Conservation (phyloP, 2,329 filamentous ascomycete genomes). For the Aspergillus neotritici region DNA sequence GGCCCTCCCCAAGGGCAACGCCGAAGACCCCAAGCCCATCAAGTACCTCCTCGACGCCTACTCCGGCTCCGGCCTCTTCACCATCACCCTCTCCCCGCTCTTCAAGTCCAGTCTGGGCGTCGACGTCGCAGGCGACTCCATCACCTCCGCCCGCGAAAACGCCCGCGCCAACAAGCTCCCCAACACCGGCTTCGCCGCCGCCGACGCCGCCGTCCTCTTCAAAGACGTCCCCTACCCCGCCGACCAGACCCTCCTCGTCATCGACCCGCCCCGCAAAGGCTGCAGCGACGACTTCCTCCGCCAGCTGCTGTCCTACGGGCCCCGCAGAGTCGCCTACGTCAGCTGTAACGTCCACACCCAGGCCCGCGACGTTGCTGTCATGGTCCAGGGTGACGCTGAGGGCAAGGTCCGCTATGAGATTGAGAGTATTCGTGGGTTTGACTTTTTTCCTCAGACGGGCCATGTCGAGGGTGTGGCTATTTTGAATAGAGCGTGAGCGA, state of each 20-base stretch:
- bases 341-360: slow-evolving; percentile 98
- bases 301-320: slow-evolving; percentile 73
- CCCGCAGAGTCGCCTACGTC: slow-evolving; percentile 80
- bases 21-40: slow-evolving; percentile 45
- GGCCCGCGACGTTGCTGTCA: slow-evolving; percentile 81
- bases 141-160: slow-evolving; percentile 72
- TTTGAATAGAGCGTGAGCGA: slow-evolving; percentile 37
- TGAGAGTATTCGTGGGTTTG: slow-evolving; percentile 86
- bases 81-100: slow-evolving; percentile 78
- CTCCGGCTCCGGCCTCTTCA: slow-evolving; percentile 95
- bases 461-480: slow-evolving; percentile 63
- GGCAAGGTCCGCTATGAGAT: slow-evolving; percentile 62
- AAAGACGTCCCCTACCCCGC: slow-evolving; percentile 65
- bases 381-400: slow-evolving; percentile 61
- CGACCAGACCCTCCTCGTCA: slow-evolving; percentile 83
- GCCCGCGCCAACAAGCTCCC: slow-evolving; percentile 69
- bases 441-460: slow-evolving; percentile 88
- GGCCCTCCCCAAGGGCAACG: slow-evolving; percentile 54
- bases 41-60: slow-evolving; percentile 95
- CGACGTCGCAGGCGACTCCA: slow-evolving; percentile 76
- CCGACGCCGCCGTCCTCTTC: slow-evolving; percentile 81
- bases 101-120: slow-evolving; percentile 80
- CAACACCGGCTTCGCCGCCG: slow-evolving; percentile 78
- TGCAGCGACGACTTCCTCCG: slow-evolving; percentile 79
- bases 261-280: slow-evolving; percentile 94